A percentile compares a stretch with the other conserved stretches of the same genome.
Evolutionary conservation across 768 basidiomycete species (phyloP).

Genomic region (Dioszegia aurantiaca): DNA sequence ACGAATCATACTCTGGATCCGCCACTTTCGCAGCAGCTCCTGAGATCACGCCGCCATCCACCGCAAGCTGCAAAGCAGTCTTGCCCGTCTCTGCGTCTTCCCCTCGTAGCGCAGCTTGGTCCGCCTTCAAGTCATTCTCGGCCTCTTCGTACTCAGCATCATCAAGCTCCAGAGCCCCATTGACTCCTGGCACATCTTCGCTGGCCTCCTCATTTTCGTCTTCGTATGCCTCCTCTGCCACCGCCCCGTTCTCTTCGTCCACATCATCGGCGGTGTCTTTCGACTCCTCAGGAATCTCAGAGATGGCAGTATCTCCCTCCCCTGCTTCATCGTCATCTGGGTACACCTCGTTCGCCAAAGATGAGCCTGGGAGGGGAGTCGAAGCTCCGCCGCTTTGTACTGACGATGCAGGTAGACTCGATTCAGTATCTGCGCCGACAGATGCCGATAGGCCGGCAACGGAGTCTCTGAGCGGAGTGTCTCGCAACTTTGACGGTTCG

Average conservation of each 20-base stretch:
- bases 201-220: constrained; percentile 1
- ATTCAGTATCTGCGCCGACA: no score
- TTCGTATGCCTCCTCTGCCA: not conserved
- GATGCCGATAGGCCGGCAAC: no score
- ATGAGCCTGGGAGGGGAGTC: not conserved
- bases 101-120: constrained; percentile 13
- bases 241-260: not conserved
- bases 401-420: no score
- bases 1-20: not conserved
- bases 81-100: constrained; percentile 1
- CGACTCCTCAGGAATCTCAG: not conserved
- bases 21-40: not conserved
- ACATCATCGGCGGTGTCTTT: not conserved
- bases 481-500: no score
- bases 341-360: constrained; percentile 7
- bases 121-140: no score
- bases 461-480: no score
- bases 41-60: not conserved
- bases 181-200: not conserved
- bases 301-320: not conserved
- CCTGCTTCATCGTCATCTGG: not conserved
- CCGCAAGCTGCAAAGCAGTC: not conserved
- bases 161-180: constrained; percentile 14
- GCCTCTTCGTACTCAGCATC: constrained; percentile 1
- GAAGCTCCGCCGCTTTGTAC: no score